Evolutionary conservation across 257 asterid species (phyloP).

Genomic region (Lantana camara): DNA sequence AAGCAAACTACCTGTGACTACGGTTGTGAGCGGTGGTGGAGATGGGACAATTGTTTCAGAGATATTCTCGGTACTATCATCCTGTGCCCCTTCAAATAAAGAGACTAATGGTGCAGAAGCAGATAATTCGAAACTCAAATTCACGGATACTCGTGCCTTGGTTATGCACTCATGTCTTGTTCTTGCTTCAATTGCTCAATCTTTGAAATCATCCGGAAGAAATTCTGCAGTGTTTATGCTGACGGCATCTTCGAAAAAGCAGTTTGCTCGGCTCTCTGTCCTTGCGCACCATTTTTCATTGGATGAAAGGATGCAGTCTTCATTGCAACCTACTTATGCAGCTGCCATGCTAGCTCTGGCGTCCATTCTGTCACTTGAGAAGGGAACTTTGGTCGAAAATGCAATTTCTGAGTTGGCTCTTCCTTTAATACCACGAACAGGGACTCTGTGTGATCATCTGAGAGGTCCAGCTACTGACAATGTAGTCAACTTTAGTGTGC

Average conservation of each 20-base stretch:
- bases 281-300: conserved; percentile 85
- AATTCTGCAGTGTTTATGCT: conserved; percentile 81
- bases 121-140: conserved; percentile 52
- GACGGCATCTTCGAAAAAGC: conserved; percentile 90
- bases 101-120: conserved; percentile 62
- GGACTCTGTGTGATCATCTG: conserved; percentile 85
- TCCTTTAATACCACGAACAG: conserved; percentile 94
- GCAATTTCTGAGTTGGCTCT: conserved; percentile 82
- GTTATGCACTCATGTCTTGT: conserved; percentile 81
- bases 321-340: conserved; percentile 78
- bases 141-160: conserved; percentile 56
- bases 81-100: too few relatives aligned
- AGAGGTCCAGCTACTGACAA: too few relatives aligned
- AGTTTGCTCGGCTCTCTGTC: conserved; percentile 72
- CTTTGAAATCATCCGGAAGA: conserved; percentile 83
- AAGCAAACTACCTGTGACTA: conserved; percentile 78
- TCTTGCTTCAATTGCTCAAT: conserved; percentile 74
- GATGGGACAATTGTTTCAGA: conserved; percentile 93
- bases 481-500: conserved; percentile 38
- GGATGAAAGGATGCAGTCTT: conserved; percentile 72
- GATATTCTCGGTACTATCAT: conserved; percentile 73
- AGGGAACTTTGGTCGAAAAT: conserved; percentile 62
- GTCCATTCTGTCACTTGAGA: conserved; percentile 84
- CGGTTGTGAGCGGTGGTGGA: conserved; percentile 95
- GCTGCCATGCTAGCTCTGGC: conserved; percentile 97